These are phyloP conservation scores for Phytophthora sojae DNA, from an alignment of 352 stramenopile species.

Conservation along the genomic window DNA sequence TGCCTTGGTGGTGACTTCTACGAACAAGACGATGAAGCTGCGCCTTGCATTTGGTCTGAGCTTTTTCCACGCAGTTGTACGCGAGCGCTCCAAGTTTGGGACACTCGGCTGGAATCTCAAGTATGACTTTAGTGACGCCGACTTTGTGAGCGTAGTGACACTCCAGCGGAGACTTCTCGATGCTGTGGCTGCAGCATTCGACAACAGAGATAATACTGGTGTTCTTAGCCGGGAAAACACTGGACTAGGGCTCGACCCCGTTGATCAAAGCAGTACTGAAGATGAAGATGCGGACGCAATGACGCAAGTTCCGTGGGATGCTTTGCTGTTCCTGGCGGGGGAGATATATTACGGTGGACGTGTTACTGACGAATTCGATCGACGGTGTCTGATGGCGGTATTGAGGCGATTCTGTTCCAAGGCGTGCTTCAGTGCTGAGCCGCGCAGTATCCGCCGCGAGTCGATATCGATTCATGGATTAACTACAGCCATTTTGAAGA, in stretches of 20 bases:
- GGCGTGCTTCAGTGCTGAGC: conserved; percentile 6
- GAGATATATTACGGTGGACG: conserved; percentile 87
- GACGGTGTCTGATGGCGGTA: conserved; percentile 71
- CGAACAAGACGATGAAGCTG: conserved; percentile 37
- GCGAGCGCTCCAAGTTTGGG: conserved; percentile 81
- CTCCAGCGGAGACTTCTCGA: conserved; percentile 63
- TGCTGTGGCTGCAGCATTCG: conserved; percentile 4
- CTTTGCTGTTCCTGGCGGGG: conserved; percentile 76
- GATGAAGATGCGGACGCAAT: background rate
- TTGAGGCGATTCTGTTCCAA: conserved; percentile 70
- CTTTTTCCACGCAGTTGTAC: conserved; percentile 82
- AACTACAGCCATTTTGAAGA: background rate
- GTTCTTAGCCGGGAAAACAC: background rate
- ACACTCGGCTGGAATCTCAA: conserved; percentile 79
- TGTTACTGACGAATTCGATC: conserved; percentile 87
- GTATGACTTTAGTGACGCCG: conserved; percentile 83
- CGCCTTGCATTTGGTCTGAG: conserved; percentile 78
- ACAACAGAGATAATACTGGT: conserved; percentile 1
- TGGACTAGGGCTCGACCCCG: background rate
- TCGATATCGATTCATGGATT: conserved; percentile 7
- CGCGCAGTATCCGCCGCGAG: background rate
- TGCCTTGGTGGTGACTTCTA: background rate
- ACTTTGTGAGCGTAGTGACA: conserved; percentile 76
- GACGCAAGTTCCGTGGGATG: conserved; percentile 71
- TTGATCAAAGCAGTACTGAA: background rate